These are phyloP conservation scores for Cardiospermum halicacabum DNA, from an alignment of 345 rosid species.

Conservation along the genomic window DNA sequence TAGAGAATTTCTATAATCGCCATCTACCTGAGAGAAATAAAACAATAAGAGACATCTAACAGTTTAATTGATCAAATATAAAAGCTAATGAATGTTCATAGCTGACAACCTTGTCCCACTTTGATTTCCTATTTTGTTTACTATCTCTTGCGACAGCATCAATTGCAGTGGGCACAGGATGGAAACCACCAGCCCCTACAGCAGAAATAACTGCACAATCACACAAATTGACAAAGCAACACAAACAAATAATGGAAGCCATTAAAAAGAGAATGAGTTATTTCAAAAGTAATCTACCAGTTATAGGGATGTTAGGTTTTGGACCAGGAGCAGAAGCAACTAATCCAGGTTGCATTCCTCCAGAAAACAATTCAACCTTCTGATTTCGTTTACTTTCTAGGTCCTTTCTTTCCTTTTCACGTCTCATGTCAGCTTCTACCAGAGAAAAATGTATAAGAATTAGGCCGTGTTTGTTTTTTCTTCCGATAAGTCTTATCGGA, in stretches of 20 bases:
- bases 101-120: constrained; percentile 86
- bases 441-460: constrained; percentile 16
- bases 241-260: background rate
- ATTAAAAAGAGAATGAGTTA: background rate
- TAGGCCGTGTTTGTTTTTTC: too few species aligned
- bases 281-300: constrained; percentile 37
- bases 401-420: constrained; percentile 83
- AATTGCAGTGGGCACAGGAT: constrained; percentile 32
- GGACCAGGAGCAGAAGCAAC: constrained; percentile 37
- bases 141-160: constrained; percentile 55
- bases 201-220: constrained; percentile 34
- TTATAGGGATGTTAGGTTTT: constrained; percentile 55
- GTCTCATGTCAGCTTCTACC: constrained; percentile 74
- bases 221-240: constrained; percentile 5
- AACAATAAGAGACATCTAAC: constrained; percentile 1
- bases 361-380: constrained; percentile 68
- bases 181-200: constrained; percentile 38
- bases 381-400: constrained; percentile 78
- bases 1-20: constrained; percentile 53
- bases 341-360: constrained; percentile 56
- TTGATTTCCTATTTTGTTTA: constrained; percentile 82
- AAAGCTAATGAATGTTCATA: background rate
- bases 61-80: background rate
- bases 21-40: constrained; percentile 63
- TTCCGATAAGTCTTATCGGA: too few species aligned